Conservation (phyloP, 306 rosid genomes). For the Datisca glomerata region DNA sequence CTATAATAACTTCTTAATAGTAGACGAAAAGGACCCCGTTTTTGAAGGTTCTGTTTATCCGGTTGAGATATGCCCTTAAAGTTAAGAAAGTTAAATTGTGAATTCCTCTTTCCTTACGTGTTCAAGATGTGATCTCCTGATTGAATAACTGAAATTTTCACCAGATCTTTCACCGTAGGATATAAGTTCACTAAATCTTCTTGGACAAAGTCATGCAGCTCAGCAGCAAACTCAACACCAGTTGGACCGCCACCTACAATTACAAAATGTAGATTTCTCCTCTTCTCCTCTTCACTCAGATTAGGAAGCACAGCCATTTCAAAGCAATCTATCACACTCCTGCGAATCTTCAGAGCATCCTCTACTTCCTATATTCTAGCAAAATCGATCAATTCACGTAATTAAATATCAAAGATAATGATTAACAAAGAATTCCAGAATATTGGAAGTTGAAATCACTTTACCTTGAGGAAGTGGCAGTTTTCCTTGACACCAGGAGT, state of each 20-base stretch:
- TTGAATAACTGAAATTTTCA: constrained; percentile 79
- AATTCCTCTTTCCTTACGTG: constrained; percentile 36
- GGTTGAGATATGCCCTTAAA: no score
- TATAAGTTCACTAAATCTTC: constrained; percentile 72
- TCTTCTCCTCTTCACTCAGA: constrained; percentile 57
- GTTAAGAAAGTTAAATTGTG: no score
- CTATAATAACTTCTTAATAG: no score
- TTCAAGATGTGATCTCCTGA: constrained; percentile 98
- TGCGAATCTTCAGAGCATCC: constrained; percentile 83
- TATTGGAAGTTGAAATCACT: constrained; percentile 4
- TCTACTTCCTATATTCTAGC: constrained; percentile 60
- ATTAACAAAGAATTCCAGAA: background rate
- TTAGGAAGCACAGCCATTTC: constrained; percentile 81
- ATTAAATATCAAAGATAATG: background rate
- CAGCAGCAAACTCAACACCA: constrained; percentile 97
- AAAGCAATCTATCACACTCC: constrained; percentile 81
- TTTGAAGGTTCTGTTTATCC: no score
- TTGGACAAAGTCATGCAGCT: constrained; percentile 72
- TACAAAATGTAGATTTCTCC: constrained; percentile 84
- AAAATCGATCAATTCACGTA: constrained; percentile 1
- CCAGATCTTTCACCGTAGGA: constrained; percentile 55
- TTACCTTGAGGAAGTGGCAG: constrained; percentile 89
- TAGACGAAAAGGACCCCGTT: no score
- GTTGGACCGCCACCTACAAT: constrained; percentile 99
- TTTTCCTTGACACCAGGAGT: constrained; percentile 88